Evolutionary conservation across 495 filamentous ascomycete species (phyloP), one percentile per base, ranked within the genome.

Genomic region (Sphaerosporella brunnea): DNA sequence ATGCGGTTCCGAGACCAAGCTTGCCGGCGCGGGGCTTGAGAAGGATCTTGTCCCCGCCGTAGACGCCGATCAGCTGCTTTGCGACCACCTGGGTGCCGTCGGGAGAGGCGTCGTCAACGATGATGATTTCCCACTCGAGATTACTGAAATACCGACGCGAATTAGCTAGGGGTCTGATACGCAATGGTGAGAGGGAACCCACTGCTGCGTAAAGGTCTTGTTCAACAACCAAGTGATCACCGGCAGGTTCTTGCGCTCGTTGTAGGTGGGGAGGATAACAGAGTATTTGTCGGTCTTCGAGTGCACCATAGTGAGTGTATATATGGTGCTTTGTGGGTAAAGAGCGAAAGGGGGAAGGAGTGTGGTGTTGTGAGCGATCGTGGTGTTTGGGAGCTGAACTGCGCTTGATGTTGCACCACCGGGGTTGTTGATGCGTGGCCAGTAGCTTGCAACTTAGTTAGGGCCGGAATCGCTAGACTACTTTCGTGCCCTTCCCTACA

Each of bases 241-340:
- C 59, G 92, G 90, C 58, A 97, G 76, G 70, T 97, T 97, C 55
- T 75, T 77, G 62, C 90, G 84, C 71, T 97, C 92, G 59, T 97
- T 96, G 73, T 93, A 97, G 52, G 90, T 97, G 35, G 90, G 90
- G 49, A 97, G 76, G 63, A 96, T 86, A 64, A 96, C 80, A 51
- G 87, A 87, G 73, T 94, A 97, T 65, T 92, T 87, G 75, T 85
- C 68, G 55, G 69, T 64, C 38, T 20, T 68, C 53, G 66, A 66
- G 42, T 63, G 60, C 34, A 67, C 62, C 63, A 70, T 73, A n/a
- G n/a, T n/a, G n/a, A n/a, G n/a, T n/a, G n/a, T n/a, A n/a, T n/a
- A n/a, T n/a, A n/a, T n/a, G n/a, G n/a, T n/a, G n/a, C n/a, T n/a
- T n/a, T n/a, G n/a, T n/a, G n/a, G n/a, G n/a, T n/a, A n/a, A n/a